A percentile compares a stretch with the other conserved stretches of the same genome.
Conservation (phyloP, 345 rosid species). For the Gynandropsis gynandra region DNA sequence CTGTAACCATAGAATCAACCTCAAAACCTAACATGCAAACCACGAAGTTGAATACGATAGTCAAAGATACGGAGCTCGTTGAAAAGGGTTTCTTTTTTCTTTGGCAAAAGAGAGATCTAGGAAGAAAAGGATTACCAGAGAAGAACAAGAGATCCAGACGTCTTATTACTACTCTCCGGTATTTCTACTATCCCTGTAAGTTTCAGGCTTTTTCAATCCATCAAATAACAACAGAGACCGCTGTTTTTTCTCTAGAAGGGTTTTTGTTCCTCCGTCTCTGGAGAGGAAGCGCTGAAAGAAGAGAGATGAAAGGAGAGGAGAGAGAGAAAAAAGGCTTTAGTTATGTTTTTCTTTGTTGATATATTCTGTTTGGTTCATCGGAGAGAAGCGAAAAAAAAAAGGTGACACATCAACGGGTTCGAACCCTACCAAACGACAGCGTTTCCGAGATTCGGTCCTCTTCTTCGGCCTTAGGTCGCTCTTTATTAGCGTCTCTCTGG, state of each 20-base stretch:
- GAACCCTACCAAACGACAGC: not conserved
- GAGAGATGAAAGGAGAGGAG: slow-evolving; percentile 1
- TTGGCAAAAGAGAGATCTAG: slow-evolving; percentile 24
- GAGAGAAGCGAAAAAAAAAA: not conserved
- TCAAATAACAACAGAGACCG: slow-evolving; percentile 4
- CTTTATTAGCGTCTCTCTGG: slow-evolving; percentile 15
- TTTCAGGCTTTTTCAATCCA: not conserved
- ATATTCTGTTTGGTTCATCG: too few relatives aligned
- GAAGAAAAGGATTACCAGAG: slow-evolving; percentile 5
- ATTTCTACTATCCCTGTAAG: slow-evolving; percentile 9
- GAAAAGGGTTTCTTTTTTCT: slow-evolving; percentile 9
- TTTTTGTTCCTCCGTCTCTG: slow-evolving; percentile 21
- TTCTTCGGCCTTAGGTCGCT: slow-evolving; percentile 26
- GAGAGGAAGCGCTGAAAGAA: slow-evolving; percentile 12
- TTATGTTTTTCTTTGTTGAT: not conserved
- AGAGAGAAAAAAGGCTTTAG: slow-evolving; percentile 20
- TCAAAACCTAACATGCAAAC: slow-evolving; percentile 28
- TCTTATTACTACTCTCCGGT: slow-evolving; percentile 18
- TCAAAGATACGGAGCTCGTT: slow-evolving; percentile 5
- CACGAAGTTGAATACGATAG: not conserved
- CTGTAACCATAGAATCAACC: slow-evolving; percentile 16
- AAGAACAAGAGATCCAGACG: slow-evolving; percentile 21
- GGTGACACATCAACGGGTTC: slow-evolving; percentile 11
- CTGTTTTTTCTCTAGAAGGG: slow-evolving; percentile 7
- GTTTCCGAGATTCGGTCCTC: slow-evolving; percentile 16